A percentile compares a stretch with the other conserved stretches of the same genome.
phyloP scores from a whole-genome alignment of 1,139 yeast genomes.

The Blastobotrys arbuscula region DNA sequence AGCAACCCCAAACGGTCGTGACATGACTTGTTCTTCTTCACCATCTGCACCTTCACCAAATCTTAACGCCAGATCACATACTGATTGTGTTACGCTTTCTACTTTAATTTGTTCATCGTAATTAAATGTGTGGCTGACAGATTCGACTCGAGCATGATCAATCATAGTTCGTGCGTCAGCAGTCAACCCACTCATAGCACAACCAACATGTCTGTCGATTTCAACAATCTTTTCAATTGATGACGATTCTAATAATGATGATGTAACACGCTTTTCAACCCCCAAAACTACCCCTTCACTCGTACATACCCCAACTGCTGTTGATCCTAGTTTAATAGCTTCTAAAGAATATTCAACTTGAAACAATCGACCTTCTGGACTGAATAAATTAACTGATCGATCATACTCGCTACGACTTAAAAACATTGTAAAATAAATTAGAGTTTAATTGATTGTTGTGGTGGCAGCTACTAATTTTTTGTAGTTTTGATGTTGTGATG shows the following conservation, averaged over 20 bases:
- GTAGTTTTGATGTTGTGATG: neutral
- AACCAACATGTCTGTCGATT: conserved; percentile 89
- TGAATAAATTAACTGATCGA: conserved; percentile 96
- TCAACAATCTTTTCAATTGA: conserved; percentile 96
- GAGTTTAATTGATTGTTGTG: neutral
- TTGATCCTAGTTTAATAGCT: conserved; percentile 93
- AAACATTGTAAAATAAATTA: conserved; percentile 51
- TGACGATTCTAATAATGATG: conserved; percentile 82
- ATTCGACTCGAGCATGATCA: conserved; percentile 93
- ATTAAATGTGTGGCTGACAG: conserved; percentile 78
- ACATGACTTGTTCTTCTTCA: conserved; percentile 95
- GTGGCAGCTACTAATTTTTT: neutral
- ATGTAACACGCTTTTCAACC: conserved; percentile 95
- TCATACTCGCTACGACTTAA: conserved; percentile 98
- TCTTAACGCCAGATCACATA: conserved; percentile 92
- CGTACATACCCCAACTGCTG: conserved; percentile 97
- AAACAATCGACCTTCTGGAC: conserved; percentile 97
- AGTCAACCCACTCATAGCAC: conserved; percentile 98
- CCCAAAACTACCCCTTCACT: conserved; percentile 94
- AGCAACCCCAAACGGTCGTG: conserved; percentile 99
- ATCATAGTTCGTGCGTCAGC: conserved; percentile 99
- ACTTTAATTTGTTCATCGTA: conserved; percentile 91
- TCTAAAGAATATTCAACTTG: conserved; percentile 98
- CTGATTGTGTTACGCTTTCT: conserved; percentile 91
- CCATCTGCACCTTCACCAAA: conserved; percentile 99